A percentile compares a stretch with the other conserved stretches of the same genome.
phyloP scores from a whole-genome alignment of 2,329 filamentous ascomycete species.

The Elsinoe perseae region DNA sequence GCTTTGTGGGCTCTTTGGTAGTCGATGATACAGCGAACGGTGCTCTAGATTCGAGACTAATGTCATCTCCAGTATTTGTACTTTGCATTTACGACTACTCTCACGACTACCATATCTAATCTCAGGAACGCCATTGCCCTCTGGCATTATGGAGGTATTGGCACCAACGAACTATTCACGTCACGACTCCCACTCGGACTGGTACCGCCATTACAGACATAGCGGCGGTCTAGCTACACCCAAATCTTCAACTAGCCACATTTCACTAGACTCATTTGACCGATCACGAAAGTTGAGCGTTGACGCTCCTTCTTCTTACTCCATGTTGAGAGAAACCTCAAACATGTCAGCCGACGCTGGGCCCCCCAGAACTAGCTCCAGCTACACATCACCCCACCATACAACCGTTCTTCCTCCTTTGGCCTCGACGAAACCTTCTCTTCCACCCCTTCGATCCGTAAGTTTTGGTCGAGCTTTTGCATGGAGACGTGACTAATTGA shows the following conservation, averaged over 20 bases:
- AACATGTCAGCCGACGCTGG: neutral
- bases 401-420: slow-evolving; percentile 3
- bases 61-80: slow-evolving; percentile 2
- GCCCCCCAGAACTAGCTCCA: neutral
- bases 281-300: neutral
- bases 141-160: slow-evolving; percentile 16
- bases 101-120: slow-evolving; percentile 5
- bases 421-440: slow-evolving; percentile 8
- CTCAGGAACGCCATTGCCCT: neutral
- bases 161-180: slow-evolving; percentile 11
- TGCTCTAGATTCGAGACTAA: neutral
- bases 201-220: slow-evolving; percentile 13
- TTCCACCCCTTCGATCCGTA: slow-evolving; percentile 10
- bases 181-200: slow-evolving; percentile 14
- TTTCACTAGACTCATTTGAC: slow-evolving; percentile 7
- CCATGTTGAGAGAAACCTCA: neutral
- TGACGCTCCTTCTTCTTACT: neutral
- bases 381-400: slow-evolving; percentile 3
- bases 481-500: neutral
- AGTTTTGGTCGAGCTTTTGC: neutral
- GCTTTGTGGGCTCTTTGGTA: neutral
- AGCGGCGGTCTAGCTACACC: slow-evolving; percentile 13
- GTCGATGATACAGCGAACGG: neutral
- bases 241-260: slow-evolving; percentile 11
- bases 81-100: neutral